phyloP scores from a whole-genome alignment of 2,329 filamentous ascomycete species.

The Beauveria sp. region DNA sequence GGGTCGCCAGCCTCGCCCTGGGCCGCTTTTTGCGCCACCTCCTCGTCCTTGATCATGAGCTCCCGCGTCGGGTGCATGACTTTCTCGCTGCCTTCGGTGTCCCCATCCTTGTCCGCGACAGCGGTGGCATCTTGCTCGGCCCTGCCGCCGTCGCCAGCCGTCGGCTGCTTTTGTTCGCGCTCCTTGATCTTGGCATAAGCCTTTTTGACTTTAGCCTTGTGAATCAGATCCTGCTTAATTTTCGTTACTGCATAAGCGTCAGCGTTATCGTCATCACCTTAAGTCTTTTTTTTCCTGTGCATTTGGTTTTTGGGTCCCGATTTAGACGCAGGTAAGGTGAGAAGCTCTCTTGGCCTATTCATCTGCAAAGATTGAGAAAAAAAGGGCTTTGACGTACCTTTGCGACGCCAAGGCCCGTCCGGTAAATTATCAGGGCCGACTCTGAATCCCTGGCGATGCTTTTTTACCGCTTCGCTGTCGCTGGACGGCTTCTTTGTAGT shows the following conservation, averaged over 20 bases:
- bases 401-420: slow-evolving; percentile 80
- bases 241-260: slow-evolving; percentile 56
- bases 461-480: slow-evolving; percentile 36
- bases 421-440: slow-evolving; percentile 87
- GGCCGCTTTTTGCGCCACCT: slow-evolving; percentile 25
- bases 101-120: slow-evolving; percentile 15
- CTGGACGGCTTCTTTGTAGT: slow-evolving; percentile 26
- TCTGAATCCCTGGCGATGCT: slow-evolving; percentile 63
- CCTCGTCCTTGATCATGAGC: slow-evolving; percentile 32
- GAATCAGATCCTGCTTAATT: slow-evolving; percentile 82
- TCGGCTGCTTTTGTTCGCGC: slow-evolving; percentile 22
- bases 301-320: neutral
- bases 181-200: slow-evolving; percentile 81
- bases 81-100: slow-evolving; percentile 3
- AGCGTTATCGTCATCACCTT: neutral
- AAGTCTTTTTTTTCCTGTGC: neutral
- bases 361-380: neutral
- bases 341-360: neutral
- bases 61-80: slow-evolving; percentile 30
- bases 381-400: slow-evolving; percentile 36
- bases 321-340: neutral
- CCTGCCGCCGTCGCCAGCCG: slow-evolving; percentile 14
- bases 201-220: slow-evolving; percentile 90
- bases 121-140: slow-evolving; percentile 12
- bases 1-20: slow-evolving; percentile 4